These are phyloP conservation scores for Salinomyces thailandicus DNA, from an alignment of 2,329 filamentous ascomycete species.

Conservation along the genomic window DNA sequence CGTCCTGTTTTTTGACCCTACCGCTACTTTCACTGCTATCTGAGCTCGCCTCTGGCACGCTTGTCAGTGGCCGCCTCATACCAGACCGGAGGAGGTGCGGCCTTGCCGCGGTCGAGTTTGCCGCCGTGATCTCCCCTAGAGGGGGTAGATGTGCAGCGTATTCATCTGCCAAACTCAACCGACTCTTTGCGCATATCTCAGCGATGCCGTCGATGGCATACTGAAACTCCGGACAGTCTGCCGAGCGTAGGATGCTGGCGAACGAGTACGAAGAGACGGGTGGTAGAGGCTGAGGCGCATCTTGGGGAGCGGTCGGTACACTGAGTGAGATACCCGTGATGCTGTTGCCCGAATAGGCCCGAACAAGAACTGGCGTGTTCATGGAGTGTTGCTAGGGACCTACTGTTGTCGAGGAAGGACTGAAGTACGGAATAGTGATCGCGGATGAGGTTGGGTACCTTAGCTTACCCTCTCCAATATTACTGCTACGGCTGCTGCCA, in stretches of 20 bases:
- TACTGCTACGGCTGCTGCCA: no score
- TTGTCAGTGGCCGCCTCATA: slow-evolving; percentile 31
- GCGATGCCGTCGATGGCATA: slow-evolving; percentile 51
- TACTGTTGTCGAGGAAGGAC: no score
- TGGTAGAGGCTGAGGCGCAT: slow-evolving; percentile 15
- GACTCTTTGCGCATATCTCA: slow-evolving; percentile 52
- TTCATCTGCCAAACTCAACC: slow-evolving; percentile 51
- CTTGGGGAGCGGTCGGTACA: slow-evolving; percentile 2
- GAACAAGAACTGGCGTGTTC: slow-evolving; percentile 9
- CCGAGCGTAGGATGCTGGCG: slow-evolving; percentile 23
- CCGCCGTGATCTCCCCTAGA: slow-evolving; percentile 43
- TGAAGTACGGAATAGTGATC: no score
- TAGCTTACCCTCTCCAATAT: no score
- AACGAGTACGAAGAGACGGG: slow-evolving; percentile 24
- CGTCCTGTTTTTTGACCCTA: slow-evolving; percentile 14
- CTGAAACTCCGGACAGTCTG: slow-evolving; percentile 45
- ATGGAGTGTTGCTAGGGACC: no score
- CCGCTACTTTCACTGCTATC: slow-evolving; percentile 30
- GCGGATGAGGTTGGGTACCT: no score
- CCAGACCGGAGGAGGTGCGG: slow-evolving; percentile 14
- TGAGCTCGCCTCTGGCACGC: slow-evolving; percentile 38
- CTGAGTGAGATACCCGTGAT: slow-evolving; percentile 1
- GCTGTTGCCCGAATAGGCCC: slow-evolving; percentile 6
- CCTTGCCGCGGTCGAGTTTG: slow-evolving; percentile 10
- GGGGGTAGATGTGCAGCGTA: slow-evolving; percentile 53